phyloP scores from a whole-genome alignment of 2,329 filamentous ascomycete genomes.

The Aspergillus phoenicis region DNA sequence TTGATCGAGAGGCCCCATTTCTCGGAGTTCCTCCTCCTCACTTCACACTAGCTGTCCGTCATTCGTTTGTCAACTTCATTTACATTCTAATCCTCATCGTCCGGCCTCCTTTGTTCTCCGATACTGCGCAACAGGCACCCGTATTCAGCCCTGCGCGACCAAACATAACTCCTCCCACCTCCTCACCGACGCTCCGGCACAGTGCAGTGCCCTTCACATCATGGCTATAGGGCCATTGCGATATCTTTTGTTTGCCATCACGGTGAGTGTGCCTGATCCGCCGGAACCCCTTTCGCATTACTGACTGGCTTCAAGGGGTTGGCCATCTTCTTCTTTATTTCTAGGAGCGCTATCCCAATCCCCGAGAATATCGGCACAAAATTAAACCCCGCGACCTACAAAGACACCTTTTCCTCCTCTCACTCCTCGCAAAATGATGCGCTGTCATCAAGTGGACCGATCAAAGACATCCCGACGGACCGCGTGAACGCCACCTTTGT shows the following conservation, averaged over 20 bases:
- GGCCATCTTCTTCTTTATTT: slow-evolving; percentile 80
- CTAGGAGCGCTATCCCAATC: slow-evolving; percentile 57
- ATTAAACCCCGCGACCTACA: slow-evolving; percentile 26
- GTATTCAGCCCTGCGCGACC: neutral
- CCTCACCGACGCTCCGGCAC: slow-evolving; percentile 13
- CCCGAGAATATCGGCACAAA: slow-evolving; percentile 31
- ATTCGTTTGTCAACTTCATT: neutral
- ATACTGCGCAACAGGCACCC: slow-evolving; percentile 10
- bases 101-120: neutral
- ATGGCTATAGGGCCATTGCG: slow-evolving; percentile 23
- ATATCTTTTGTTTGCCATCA: slow-evolving; percentile 22
- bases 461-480: slow-evolving; percentile 55
- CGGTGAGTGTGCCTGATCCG: neutral
- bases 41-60: neutral
- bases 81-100: neutral
- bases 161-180: neutral
- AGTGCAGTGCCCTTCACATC: slow-evolving; percentile 5
- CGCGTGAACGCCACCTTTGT: slow-evolving; percentile 98
- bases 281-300: neutral
- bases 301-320: slow-evolving; percentile 53
- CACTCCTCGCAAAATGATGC: slow-evolving; percentile 31
- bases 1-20: neutral
- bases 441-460: slow-evolving; percentile 14
- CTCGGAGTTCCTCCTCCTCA: too few species aligned
- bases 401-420: slow-evolving; percentile 18